phyloP scores from a whole-genome alignment of 805 yeast genomes.

The Hanseniaspora hatyaiensis region DNA sequence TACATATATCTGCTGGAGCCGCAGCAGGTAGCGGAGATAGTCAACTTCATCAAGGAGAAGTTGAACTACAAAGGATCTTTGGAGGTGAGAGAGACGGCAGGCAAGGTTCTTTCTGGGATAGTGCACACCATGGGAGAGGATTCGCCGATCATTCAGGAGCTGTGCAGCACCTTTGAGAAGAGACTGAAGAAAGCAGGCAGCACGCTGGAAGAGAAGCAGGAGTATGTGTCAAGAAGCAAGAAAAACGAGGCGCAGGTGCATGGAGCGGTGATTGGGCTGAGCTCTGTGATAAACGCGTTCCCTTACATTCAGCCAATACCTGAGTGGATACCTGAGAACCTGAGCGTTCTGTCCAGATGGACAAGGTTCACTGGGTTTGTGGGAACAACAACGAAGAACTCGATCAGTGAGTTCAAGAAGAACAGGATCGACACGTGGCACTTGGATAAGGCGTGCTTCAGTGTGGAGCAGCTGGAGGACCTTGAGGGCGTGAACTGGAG shows the following conservation, averaged over 20 bases:
- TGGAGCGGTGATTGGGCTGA: conserved; percentile 79
- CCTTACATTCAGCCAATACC: conserved; percentile 91
- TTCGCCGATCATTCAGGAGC: conserved; percentile 26
- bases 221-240: conserved; percentile 29
- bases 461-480: conserved; percentile 71
- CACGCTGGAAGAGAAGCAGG: conserved; percentile 13
- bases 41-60: conserved; percentile 38
- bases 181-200: conserved; percentile 11
- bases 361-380: conserved; percentile 66
- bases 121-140: conserved; percentile 50
- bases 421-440: conserved; percentile 95
- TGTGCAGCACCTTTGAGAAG: conserved; percentile 34
- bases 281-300: conserved; percentile 78
- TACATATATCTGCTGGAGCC: conserved; percentile 46
- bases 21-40: conserved; percentile 39
- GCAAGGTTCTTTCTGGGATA: conserved; percentile 66
- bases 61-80: conserved; percentile 52
- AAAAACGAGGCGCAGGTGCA: conserved; percentile 44
- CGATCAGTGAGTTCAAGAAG: conserved; percentile 74
- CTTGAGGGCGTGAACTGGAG: conserved; percentile 89
- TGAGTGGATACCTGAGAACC: conserved; percentile 65
- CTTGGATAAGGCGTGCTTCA: conserved; percentile 64
- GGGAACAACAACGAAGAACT: conserved; percentile 73
- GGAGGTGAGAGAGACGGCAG: conserved; percentile 65
- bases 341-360: conserved; percentile 57